Percentiles rank a stretch among this genome's conserved stretches.
Evolutionary conservation across 495 filamentous ascomycete genomes (phyloP).

Genomic region (Bombardia bombarda): DNA sequence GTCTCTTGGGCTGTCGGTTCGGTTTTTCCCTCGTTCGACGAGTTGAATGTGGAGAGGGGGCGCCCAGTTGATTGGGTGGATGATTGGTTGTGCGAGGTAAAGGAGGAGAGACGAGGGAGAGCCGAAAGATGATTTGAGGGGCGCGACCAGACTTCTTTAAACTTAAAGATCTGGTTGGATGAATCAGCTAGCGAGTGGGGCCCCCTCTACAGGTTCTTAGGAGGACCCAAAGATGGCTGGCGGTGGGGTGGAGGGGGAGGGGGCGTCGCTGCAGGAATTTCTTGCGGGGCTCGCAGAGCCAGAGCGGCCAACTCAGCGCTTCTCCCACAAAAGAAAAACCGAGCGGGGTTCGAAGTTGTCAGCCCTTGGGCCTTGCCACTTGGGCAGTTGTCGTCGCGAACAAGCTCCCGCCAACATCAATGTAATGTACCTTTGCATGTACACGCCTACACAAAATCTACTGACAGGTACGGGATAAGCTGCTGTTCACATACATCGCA

Average conservation of each 20-base stretch:
- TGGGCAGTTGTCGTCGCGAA: no score
- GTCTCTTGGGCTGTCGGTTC: slow-evolving; percentile 3
- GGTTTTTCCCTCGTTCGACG: slow-evolving; percentile 17
- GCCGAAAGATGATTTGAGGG: slow-evolving; percentile 36
- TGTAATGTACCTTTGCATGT: no score
- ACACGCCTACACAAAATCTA: no score
- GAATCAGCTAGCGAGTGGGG: slow-evolving; percentile 29
- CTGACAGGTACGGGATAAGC: no score
- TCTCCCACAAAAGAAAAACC: slow-evolving; percentile 4
- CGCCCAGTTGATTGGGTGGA: slow-evolving; percentile 24
- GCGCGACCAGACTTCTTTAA: slow-evolving; percentile 27
- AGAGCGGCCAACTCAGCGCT: slow-evolving; percentile 4
- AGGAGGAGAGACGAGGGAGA: slow-evolving; percentile 32
- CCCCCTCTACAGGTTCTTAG: slow-evolving; percentile 3
- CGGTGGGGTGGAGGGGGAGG: slow-evolving; percentile 12
- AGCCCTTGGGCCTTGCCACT: background rate
- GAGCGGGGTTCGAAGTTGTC: background rate
- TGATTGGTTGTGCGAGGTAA: slow-evolving; percentile 37
- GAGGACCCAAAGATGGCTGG: slow-evolving; percentile 17
- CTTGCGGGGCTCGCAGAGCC: slow-evolving; percentile 11
- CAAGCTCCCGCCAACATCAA: no score
- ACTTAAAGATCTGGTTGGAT: slow-evolving; percentile 33
- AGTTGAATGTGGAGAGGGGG: slow-evolving; percentile 23
- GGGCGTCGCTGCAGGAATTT: slow-evolving; percentile 13
- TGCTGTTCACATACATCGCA: no score